Base-by-base conservation (phyloP, 768 basidiomycete genomes). In the Cyclocybe cylindracea region DNA sequence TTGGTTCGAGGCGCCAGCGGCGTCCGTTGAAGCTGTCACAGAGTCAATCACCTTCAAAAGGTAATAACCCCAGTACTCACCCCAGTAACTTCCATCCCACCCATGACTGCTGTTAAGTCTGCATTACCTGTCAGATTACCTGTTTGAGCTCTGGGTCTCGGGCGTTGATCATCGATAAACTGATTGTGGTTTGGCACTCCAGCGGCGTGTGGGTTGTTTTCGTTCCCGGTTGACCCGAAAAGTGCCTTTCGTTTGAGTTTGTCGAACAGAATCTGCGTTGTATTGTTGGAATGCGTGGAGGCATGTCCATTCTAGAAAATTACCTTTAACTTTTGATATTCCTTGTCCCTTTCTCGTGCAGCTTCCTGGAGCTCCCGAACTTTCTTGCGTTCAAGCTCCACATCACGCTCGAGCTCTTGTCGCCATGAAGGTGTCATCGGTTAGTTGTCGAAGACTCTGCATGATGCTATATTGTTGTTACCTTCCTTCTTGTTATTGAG, bases 291-390 rank as follows among this genome's bases (percentile, higher is more conserved):
- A 37, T 39, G 24, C 9, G 19, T 32, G 16, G 14, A 31, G n/a
- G 16, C 31, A 14, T 6, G 19, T n/a, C 33, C 14, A 32, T 11
- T 14, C 19, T 14, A 10, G n/a, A 34, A 29, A n/a, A 44, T 31
- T 29, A 83, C 91, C 78, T 93, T 94, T 37, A 94, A 79, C 63
- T 90, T 92, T 50, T 89, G 87, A 61, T 93, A 94, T 61, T 93
- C 92, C 61, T 87, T 91, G 55, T 93, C 91, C 59, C 85, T 78
- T 61, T 92, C 90, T 59, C 84, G 79, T 2, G 86, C 76, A 1
- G 80, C 70, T 35, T 94, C 90, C 60, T 91, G 88, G 24, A 90
- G 65, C 18, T 91, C 89, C 6, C 84, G 77, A 32, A 81, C 77
- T 62, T 85, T 91, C 16, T 89, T 78, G 31, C 87, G 79, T 66